phyloP scores from a whole-genome alignment of 2,329 filamentous ascomycete genomes.

The Colletotrichum sp. region DNA sequence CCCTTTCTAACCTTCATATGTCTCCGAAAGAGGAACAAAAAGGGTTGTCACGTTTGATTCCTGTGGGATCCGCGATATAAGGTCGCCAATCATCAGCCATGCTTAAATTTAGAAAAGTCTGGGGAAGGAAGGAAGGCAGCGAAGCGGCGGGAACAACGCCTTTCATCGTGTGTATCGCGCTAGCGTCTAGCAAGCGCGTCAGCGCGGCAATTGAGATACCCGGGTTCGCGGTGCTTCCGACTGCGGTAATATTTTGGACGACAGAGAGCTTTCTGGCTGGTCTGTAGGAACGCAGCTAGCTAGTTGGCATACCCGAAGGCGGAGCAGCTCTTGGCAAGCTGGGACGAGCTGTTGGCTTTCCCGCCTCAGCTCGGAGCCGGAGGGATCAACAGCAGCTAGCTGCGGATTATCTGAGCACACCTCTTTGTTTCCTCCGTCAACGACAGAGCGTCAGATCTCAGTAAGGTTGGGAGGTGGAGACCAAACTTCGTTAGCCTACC shows the following conservation, averaged over 20 bases:
- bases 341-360: not conserved
- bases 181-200: not conserved
- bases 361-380: not conserved
- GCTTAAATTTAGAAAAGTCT: conserved; percentile 2
- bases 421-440: rapidly evolving
- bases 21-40: not conserved
- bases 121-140: not conserved
- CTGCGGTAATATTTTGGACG: not conserved
- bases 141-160: not conserved
- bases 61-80: not conserved
- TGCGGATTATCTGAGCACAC: not conserved
- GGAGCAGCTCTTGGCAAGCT: not conserved
- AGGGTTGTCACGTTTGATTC: not conserved
- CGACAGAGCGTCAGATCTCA: not conserved
- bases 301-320: not conserved
- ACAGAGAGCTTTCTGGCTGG: not conserved
- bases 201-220: not conserved
- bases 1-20: not conserved
- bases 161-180: not conserved
- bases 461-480: not conserved
- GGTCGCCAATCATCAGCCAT: not conserved
- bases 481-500: not conserved
- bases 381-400: not conserved
- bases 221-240: not conserved
- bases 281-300: not conserved